Percentiles rank a stretch among this genome's conserved stretches.
phyloP scores from a whole-genome alignment of 1,284 basidiomycete species.

The Moesziomyces globuligerus region DNA sequence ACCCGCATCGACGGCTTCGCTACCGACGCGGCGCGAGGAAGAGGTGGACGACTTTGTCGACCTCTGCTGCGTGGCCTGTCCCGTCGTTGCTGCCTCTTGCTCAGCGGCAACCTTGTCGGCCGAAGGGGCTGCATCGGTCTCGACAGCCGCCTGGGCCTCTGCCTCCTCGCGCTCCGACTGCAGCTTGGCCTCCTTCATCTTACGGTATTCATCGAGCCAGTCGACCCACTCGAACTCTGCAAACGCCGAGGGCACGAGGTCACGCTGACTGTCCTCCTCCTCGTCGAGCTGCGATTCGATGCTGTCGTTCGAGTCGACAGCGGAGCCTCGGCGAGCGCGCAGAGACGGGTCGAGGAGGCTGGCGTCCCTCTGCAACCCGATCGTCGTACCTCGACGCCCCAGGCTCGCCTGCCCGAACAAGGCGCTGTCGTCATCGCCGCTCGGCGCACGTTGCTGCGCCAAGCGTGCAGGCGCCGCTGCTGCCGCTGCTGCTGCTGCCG shows the following conservation, averaged over 20 bases:
- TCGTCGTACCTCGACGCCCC: conserved; percentile 45
- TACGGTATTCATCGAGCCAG: conserved; percentile 73
- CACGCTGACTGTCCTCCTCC: conserved; percentile 35
- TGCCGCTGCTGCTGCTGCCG: conserved; percentile 1
- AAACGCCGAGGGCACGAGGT: conserved; percentile 30
- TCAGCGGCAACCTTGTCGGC: neutral
- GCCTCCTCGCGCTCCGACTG: conserved; percentile 66
- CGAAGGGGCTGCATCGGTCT: conserved; percentile 1
- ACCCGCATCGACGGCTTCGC: conserved; percentile 26
- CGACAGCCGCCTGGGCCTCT: conserved; percentile 36
- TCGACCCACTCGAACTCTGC: conserved; percentile 73
- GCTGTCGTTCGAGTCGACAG: conserved; percentile 46
- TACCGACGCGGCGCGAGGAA: conserved; percentile 20
- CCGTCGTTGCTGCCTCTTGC: neutral
- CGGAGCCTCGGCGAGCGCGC: conserved; percentile 34
- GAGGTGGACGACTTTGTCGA: conserved; percentile 3
- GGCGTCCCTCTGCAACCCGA: conserved; percentile 31
- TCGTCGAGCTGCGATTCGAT: conserved; percentile 47
- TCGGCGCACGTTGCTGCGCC: conserved; percentile 6
- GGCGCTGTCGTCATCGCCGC: conserved; percentile 9
- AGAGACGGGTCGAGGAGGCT: conserved; percentile 13
- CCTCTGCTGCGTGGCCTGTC: neutral
- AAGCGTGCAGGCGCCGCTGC: conserved; percentile 5
- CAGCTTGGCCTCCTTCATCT: conserved; percentile 72
- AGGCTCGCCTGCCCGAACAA: conserved; percentile 22